phyloP scores from a whole-genome alignment of 495 filamentous ascomycete genomes.

The Penicillium dipodomyicola region DNA sequence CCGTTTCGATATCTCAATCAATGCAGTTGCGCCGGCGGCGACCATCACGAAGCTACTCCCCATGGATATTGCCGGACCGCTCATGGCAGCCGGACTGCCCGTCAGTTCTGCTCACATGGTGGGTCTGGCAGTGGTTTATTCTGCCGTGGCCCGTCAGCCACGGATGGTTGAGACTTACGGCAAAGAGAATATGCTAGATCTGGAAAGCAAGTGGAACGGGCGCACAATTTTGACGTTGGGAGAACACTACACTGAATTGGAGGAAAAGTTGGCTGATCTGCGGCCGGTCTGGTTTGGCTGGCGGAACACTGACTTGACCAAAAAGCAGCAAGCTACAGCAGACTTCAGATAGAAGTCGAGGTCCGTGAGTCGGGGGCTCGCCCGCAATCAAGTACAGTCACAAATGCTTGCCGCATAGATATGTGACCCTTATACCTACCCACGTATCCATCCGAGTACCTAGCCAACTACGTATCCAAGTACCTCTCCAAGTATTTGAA shows the following conservation, averaged over 20 bases:
- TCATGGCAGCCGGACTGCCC: constrained; percentile 24
- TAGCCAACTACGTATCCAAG: too few relatives aligned
- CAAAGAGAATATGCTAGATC: constrained; percentile 4
- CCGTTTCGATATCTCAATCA: constrained; percentile 30
- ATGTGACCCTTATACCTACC: too few relatives aligned
- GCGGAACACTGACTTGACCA: constrained; percentile 18
- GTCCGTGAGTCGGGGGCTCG: too few relatives aligned
- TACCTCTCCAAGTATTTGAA: too few relatives aligned
- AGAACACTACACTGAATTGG: constrained; percentile 33
- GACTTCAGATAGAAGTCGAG: constrained; percentile 9
- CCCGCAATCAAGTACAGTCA: too few relatives aligned
- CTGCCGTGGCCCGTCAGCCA: constrained; percentile 25
- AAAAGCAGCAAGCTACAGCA: constrained; percentile 25
- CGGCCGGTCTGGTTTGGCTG: constrained; percentile 26
- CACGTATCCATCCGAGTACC: too few relatives aligned
- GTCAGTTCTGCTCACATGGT: constrained; percentile 28
- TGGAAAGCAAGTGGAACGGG: constrained; percentile 31
- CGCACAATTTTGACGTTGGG: constrained; percentile 32
- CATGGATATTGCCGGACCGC: constrained; percentile 18
- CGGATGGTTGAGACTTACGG: constrained; percentile 17
- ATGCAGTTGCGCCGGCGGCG: constrained; percentile 30
- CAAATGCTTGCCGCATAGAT: too few relatives aligned
- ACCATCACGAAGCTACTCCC: constrained; percentile 29
- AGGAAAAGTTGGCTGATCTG: constrained; percentile 28
- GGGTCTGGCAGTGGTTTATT: constrained; percentile 31